Evolutionary conservation across 2,329 filamentous ascomycete species (phyloP).

Genomic region (Ceratocystis eucalypticola): DNA sequence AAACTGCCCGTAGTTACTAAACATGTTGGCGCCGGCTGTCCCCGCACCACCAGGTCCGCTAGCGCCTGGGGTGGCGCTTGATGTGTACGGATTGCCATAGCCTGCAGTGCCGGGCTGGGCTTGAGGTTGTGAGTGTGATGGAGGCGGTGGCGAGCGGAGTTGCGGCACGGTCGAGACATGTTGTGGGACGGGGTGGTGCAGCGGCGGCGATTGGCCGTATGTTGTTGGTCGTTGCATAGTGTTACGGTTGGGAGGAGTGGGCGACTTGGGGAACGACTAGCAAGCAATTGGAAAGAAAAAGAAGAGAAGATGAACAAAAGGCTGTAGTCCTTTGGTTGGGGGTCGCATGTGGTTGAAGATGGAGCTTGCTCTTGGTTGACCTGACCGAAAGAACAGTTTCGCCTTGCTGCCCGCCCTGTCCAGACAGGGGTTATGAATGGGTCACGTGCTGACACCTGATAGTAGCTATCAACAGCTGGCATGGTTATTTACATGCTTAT

Average conservation of each 20-base stretch:
- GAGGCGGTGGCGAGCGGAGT: conserved; percentile 83
- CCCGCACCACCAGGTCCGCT: not conserved
- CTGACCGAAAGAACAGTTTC: conserved; percentile 13
- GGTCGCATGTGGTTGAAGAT: not conserved
- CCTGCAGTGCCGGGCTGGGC: conserved; percentile 32
- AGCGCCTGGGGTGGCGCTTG: conserved; percentile 26
- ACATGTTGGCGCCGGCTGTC: conserved; percentile 35
- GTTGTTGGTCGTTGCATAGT: conserved; percentile 68
- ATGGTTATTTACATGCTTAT: not conserved
- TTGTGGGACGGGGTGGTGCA: conserved; percentile 94
- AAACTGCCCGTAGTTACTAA: conserved; percentile 74
- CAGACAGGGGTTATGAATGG: not conserved
- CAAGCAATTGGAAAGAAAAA: not conserved
- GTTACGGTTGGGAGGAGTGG: not conserved
- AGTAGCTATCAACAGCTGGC: not conserved
- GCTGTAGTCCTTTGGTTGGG: not conserved
- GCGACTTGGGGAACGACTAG: not conserved
- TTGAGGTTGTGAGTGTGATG: conserved; percentile 51
- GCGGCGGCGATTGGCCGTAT: conserved; percentile 79
- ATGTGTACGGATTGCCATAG: conserved; percentile 58
- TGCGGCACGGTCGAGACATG: conserved; percentile 97
- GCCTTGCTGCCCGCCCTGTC: not conserved
- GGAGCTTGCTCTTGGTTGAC: too few species aligned
- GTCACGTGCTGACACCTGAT: conserved; percentile 8
- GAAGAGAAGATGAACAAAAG: not conserved